These are phyloP conservation scores for Sugiyamaella floridensis DNA, from an alignment of 805 yeast genomes.

Conservation along the genomic window DNA sequence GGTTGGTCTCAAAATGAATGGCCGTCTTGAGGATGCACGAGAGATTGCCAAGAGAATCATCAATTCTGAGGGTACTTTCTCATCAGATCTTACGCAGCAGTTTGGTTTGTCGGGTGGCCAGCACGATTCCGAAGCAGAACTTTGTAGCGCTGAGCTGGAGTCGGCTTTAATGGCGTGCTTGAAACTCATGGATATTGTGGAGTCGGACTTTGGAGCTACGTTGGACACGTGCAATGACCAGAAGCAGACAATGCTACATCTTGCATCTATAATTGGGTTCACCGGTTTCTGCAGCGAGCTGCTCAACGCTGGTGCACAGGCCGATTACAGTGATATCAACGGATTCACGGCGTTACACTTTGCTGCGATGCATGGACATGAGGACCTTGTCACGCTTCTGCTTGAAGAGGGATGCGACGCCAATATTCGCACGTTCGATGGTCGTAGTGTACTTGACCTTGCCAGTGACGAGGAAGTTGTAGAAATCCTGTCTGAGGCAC, in stretches of 20 bases:
- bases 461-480: slow-evolving; percentile 12
- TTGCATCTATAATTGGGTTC: slow-evolving; percentile 75
- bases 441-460: slow-evolving; percentile 28
- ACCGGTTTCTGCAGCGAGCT: slow-evolving; percentile 53
- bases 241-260: slow-evolving; percentile 84
- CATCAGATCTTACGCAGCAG: slow-evolving; percentile 7
- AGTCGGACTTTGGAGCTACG: neutral
- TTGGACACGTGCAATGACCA: slow-evolving; percentile 46
- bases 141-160: slow-evolving; percentile 17
- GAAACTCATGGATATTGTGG: slow-evolving; percentile 12
- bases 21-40: slow-evolving; percentile 88
- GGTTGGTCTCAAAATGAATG: slow-evolving; percentile 95
- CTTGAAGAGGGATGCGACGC: slow-evolving; percentile 59
- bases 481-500: slow-evolving; percentile 9
- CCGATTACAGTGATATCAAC: slow-evolving; percentile 59
- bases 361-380: slow-evolving; percentile 70
- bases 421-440: slow-evolving; percentile 45
- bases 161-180: slow-evolving; percentile 23
- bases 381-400: slow-evolving; percentile 56
- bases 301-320: slow-evolving; percentile 50
- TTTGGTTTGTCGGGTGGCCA: slow-evolving; percentile 24
- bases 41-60: slow-evolving; percentile 89
- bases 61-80: slow-evolving; percentile 36
- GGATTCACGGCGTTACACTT: slow-evolving; percentile 86
- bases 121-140: neutral